Conservation (phyloP, 1,284 basidiomycete species). For the Gymnopus androsaceus region DNA sequence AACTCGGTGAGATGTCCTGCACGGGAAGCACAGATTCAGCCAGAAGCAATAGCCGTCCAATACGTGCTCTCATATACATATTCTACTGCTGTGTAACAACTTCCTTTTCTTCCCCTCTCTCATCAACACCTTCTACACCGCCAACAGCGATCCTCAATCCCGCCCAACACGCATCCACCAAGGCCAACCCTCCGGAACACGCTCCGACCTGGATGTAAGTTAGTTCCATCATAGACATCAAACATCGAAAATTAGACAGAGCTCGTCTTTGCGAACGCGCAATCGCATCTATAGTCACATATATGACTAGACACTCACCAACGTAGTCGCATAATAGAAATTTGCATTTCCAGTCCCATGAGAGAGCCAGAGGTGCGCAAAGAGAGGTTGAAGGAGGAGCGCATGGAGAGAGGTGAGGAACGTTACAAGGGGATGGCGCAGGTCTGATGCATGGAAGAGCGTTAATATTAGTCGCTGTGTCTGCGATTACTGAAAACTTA, state of each 20-base stretch:
- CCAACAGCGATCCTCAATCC: constrained; percentile 67
- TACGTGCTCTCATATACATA: too few relatives aligned
- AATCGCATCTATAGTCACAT: too few relatives aligned
- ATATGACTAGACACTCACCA: too few relatives aligned
- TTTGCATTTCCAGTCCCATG: constrained; percentile 97
- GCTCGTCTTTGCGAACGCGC: too few relatives aligned
- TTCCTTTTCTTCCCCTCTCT: not conserved
- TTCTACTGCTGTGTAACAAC: constrained; percentile 4
- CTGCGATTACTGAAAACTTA: constrained; percentile 41
- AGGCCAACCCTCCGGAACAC: constrained; percentile 79
- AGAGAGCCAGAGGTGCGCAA: constrained; percentile 89
- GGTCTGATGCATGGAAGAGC: constrained; percentile 50
- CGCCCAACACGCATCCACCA: constrained; percentile 83
- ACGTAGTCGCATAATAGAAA: constrained; percentile 95
- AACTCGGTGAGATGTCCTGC: too few relatives aligned
- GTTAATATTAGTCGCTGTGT: constrained; percentile 3
- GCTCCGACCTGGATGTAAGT: too few relatives aligned
- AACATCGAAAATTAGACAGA: too few relatives aligned
- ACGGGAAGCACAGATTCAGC: too few relatives aligned
- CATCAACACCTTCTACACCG: not conserved
- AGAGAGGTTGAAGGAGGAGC: constrained; percentile 84
- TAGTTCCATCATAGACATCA: too few relatives aligned
- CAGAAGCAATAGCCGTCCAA: too few relatives aligned
- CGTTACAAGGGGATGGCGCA: constrained; percentile 87
- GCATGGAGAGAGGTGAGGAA: constrained; percentile 85